Evolutionary conservation across 2,329 filamentous ascomycete species (phyloP), one percentile per base, ranked within the genome.

Genomic region (Penicillium brevicompactum): DNA sequence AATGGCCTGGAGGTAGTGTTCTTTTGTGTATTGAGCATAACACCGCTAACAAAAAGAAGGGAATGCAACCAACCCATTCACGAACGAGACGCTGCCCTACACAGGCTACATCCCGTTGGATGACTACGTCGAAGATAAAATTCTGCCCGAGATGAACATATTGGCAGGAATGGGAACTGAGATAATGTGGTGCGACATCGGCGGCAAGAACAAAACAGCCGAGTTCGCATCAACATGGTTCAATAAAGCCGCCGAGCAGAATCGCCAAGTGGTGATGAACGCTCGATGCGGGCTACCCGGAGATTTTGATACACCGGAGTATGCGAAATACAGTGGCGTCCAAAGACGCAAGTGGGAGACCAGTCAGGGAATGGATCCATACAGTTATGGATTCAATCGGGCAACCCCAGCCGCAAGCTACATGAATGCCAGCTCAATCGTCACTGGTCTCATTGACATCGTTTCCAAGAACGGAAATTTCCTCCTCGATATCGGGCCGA

Each of bases 231-330:
- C 74, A 0, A 49, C 57, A 4, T 80, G 74, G 70, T 80, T 74
- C 67, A 80, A 80, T 57, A 51, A 51, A n/a, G 71, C 69, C 5
- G 71, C 70, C 0, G 16, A 56, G 3, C 37, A 77, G 18, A 74
- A 76, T 42, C 74, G 78, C 0, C 78, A 84, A 62, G 82, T 85
- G 1, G 69, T 78, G 1, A 80, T 85, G 62, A 84, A 87, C 69
- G 76, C 76, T 44, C 80, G 84, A 7, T 87, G 84, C 66, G 84
- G 84, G 3, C 68, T 83, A 0, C 73, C 80, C 0, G 77, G 78
- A 11, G 83, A 86, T 70, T 86, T 85, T 60, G 83, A 86, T 65
- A 86, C 83, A 1, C 84, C 84, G 0, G 84, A 86, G 65, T 87
- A 86, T 64, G 71, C 74, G 27, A 75, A 74, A 7, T 84, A 80